Evolutionary conservation across 2,329 filamentous ascomycete species (phyloP).

Genomic region (Coccinonectria pachysandricola): DNA sequence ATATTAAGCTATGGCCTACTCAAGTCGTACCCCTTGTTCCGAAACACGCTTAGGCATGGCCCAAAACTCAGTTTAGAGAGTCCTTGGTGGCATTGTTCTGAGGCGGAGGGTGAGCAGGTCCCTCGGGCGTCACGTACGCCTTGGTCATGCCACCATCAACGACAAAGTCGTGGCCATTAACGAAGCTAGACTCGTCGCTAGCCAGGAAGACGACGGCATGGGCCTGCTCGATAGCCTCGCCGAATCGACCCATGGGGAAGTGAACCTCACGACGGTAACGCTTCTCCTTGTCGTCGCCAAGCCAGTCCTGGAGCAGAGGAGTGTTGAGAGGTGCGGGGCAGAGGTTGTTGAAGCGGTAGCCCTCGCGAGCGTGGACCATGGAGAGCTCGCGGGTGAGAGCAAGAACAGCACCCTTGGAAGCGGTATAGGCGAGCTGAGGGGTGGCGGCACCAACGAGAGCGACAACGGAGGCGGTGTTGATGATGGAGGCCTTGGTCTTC

Average conservation of each 20-base stretch:
- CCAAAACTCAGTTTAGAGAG: slow-evolving; percentile 26
- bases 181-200: slow-evolving; percentile 79
- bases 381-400: slow-evolving; percentile 84
- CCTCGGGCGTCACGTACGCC: slow-evolving; percentile 68
- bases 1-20: no score
- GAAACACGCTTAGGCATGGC: slow-evolving; percentile 1
- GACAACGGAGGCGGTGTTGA: slow-evolving; percentile 88
- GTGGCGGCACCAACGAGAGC: slow-evolving; percentile 80
- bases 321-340: slow-evolving; percentile 92
- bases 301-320: slow-evolving; percentile 83
- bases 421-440: slow-evolving; percentile 85
- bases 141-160: slow-evolving; percentile 95
- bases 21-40: slow-evolving; percentile 3
- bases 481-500: slow-evolving; percentile 72
- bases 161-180: slow-evolving; percentile 86
- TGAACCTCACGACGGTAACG: slow-evolving; percentile 75
- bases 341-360: slow-evolving; percentile 80
- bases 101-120: slow-evolving; percentile 42
- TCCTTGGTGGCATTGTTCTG: slow-evolving; percentile 49
- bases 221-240: slow-evolving; percentile 88
- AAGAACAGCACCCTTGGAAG: slow-evolving; percentile 84
- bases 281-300: slow-evolving; percentile 78
- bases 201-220: slow-evolving; percentile 82
- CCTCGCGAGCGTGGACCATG: slow-evolving; percentile 82
- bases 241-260: slow-evolving; percentile 80